These are phyloP conservation scores for Turritis glabra DNA, from an alignment of 345 rosid species.

Conservation along the genomic window DNA sequence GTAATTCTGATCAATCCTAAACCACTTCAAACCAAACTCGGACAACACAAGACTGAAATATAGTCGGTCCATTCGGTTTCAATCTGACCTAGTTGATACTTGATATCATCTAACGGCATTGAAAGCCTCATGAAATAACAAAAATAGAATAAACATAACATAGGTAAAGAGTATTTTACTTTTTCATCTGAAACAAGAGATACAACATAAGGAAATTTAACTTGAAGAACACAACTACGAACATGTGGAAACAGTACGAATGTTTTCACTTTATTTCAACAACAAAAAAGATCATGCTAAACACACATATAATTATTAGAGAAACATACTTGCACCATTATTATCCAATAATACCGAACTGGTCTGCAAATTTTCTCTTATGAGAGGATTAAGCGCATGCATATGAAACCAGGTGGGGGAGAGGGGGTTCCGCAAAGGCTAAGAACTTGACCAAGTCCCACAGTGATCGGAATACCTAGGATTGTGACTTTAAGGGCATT, in stretches of 20 bases:
- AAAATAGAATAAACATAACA: not conserved
- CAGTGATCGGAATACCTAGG: no score
- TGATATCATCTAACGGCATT: not conserved
- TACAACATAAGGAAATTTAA: not conserved
- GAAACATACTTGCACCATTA: not conserved
- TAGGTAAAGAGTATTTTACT: not conserved
- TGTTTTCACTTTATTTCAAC: conserved; percentile 3
- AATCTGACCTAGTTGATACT: not conserved
- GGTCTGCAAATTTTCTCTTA: not conserved
- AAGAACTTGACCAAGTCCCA: no score
- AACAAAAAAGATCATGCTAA: not conserved
- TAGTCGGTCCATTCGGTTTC: not conserved
- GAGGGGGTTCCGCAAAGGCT: no score
- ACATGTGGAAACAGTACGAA: not conserved
- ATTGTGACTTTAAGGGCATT: no score
- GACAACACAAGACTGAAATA: no score
- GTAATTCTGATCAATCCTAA: not conserved
- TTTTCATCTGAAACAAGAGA: not conserved
- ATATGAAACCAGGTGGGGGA: not conserved
- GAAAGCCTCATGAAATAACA: not conserved
- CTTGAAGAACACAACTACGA: not conserved
- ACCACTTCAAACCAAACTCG: no score
- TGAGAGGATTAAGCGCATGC: not conserved
- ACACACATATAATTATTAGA: not conserved
- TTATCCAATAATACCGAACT: not conserved